Base-by-base conservation (phyloP, 2,329 filamentous ascomycete species). In the Pseudogymnoascus sp. region DNA sequence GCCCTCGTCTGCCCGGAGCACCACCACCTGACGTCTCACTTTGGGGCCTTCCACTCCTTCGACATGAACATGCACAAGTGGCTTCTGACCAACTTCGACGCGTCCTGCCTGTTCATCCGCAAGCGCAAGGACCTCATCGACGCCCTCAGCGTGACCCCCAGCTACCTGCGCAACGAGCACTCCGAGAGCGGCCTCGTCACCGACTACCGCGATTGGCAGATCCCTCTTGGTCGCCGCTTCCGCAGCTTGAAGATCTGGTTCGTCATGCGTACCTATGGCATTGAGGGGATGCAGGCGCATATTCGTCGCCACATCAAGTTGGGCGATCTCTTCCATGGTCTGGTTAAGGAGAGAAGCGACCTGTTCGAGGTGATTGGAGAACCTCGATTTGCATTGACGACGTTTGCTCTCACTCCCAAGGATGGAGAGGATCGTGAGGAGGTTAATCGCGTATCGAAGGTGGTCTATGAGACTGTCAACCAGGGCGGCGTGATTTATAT, bases 51-150 rank as follows among this genome's bases (percentile, higher is more conserved):
- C 73, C 90, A 96, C 78, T 92, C 88, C 67, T 96, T 96, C 82
- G 88, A 96, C 76, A 86, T 93, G 79, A 98, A 97, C 79, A 89
- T 96, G 84, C 93, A 97, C 82, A 98, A 98, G 79, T 97, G 93
- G 93, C 82, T 97, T 59, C 85, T 97, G 16, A 92, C 91, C 63
- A 96, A 96, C 76, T 97, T 97, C 71, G 93, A 98, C 74, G 84
- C 81, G 70, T 91, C 89, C 62, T 89, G 89, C 68, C 82, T 96
- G 53, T 98, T 86, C 77, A 86, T 97, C 59, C 87, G 88, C 66
- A 82, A 87, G 70, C 84, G 93, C 14, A 78, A 80, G 62, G 87
- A 92, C 76, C 83, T 98, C n/a, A 91, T 89, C 46, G 82, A 88
- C 65, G 89, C 92, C 0, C 82, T 96, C 43, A 87, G 85, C 72